Percentiles rank a stretch among this genome's conserved stretches.
These are phyloP conservation scores for Phenoliferia sp. DNA, from an alignment of 1,284 basidiomycete species.

Conservation along the genomic window DNA sequence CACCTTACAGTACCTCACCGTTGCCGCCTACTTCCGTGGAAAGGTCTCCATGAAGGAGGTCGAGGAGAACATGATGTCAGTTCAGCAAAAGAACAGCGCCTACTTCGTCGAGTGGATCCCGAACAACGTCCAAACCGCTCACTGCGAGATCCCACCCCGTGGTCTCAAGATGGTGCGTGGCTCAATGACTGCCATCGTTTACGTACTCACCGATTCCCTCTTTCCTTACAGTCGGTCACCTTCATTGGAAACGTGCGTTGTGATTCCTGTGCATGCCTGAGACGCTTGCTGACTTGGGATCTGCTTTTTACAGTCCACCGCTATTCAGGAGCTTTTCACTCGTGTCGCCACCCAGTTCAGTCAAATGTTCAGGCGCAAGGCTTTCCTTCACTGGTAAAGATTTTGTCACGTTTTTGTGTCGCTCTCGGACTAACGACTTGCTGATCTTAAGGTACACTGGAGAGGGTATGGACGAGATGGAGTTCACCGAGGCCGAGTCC, in stretches of 20 bases:
- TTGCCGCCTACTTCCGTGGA: conserved; percentile 96
- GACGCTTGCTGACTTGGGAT: not conserved
- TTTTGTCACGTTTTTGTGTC: not conserved
- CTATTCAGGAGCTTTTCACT: conserved; percentile 96
- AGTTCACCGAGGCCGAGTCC: conserved; percentile 55
- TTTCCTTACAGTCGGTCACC: conserved; percentile 52
- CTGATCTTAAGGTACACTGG: conserved; percentile 50
- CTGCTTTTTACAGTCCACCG: conserved; percentile 44
- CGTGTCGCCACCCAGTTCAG: conserved; percentile 85
- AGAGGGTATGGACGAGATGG: conserved; percentile 99
- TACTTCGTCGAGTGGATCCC: conserved; percentile 99
- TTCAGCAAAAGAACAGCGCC: conserved; percentile 93
- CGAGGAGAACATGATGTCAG: conserved; percentile 82
- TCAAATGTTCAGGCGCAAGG: conserved; percentile 97
- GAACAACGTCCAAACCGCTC: conserved; percentile 92
- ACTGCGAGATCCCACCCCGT: conserved; percentile 90
- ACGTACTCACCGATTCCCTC: not conserved
- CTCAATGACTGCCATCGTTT: not conserved
- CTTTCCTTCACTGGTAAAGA: conserved; percentile 81
- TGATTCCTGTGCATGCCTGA: conserved; percentile 35
- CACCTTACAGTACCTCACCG: conserved; percentile 52
- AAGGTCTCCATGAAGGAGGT: conserved; percentile 99
- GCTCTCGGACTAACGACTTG: not conserved
- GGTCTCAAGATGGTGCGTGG: conserved; percentile 71
- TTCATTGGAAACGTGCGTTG: conserved; percentile 89